phyloP scores from a whole-genome alignment of 1,284 basidiomycete genomes.

The Gymnopus androsaceus region DNA sequence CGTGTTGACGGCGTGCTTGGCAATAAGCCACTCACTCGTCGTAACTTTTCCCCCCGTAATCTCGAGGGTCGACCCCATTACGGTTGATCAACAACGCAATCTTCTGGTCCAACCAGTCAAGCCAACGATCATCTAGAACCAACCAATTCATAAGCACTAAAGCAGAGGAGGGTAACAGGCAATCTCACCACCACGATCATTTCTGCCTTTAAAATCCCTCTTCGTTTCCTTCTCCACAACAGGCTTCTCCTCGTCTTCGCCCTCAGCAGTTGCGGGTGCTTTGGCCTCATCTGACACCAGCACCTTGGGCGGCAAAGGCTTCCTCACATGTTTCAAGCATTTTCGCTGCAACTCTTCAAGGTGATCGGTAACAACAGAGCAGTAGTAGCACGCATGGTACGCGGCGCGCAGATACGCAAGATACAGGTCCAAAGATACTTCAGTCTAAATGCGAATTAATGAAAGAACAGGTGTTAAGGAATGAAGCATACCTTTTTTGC shows the following conservation, averaged over 20 bases:
- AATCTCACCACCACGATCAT: slow-evolving; percentile 64
- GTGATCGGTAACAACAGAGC: slow-evolving; percentile 88
- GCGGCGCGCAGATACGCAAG: slow-evolving; percentile 82
- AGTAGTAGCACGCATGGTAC: slow-evolving; percentile 94
- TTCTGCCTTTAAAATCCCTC: slow-evolving; percentile 44
- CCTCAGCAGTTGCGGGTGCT: slow-evolving; percentile 24
- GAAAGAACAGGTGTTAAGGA: slow-evolving; percentile 16
- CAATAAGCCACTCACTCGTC: slow-evolving; percentile 71
- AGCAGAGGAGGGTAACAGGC: slow-evolving; percentile 20
- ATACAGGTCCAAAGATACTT: slow-evolving; percentile 81
- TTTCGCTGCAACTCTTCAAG: slow-evolving; percentile 91
- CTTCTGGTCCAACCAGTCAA: slow-evolving; percentile 85
- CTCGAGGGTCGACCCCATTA: slow-evolving; percentile 77
- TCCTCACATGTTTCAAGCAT: slow-evolving; percentile 88
- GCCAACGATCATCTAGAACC: slow-evolving; percentile 81
- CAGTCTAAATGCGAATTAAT: slow-evolving; percentile 46
- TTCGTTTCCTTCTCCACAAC: slow-evolving; percentile 46
- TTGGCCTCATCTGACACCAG: slow-evolving; percentile 44
- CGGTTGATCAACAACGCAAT: slow-evolving; percentile 75
- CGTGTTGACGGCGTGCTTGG: slow-evolving; percentile 13
- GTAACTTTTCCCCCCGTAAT: slow-evolving; percentile 85
- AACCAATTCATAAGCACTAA: slow-evolving; percentile 14
- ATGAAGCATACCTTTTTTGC: slow-evolving; percentile 60
- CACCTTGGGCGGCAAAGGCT: slow-evolving; percentile 61
- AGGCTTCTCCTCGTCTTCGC: slow-evolving; percentile 41